Evolutionary conservation across 768 basidiomycete genomes (phyloP).

Genomic region (Thelephora ganbajun): DNA sequence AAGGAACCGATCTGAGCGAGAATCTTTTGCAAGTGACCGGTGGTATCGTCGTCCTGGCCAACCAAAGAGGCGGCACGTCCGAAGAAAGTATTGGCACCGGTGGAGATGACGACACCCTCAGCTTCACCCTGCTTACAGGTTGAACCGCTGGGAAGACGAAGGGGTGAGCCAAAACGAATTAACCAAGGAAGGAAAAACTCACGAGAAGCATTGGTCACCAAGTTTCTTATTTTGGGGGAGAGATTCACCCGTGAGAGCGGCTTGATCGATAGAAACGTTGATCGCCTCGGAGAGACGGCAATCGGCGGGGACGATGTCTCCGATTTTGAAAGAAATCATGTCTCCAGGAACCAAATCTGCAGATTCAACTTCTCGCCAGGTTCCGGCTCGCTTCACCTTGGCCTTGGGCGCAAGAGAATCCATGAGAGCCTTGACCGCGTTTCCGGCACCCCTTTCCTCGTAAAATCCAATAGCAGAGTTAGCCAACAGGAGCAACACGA

Average conservation of each 20-base stretch:
- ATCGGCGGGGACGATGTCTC: slow-evolving; percentile 95
- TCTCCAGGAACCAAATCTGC: slow-evolving; percentile 87
- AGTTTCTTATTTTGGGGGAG: slow-evolving; percentile 86
- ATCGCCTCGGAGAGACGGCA: slow-evolving; percentile 93
- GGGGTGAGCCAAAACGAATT: slow-evolving; percentile 6
- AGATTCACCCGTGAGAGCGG: slow-evolving; percentile 95
- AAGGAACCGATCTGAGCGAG: slow-evolving; percentile 96
- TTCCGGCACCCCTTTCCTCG: slow-evolving; percentile 93
- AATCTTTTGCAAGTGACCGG: slow-evolving; percentile 97
- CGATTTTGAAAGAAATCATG: slow-evolving; percentile 96
- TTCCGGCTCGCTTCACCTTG: slow-evolving; percentile 75
- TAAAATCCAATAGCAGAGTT: slow-evolving; percentile 98
- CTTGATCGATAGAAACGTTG: slow-evolving; percentile 98
- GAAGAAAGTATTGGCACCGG: slow-evolving; percentile 97
- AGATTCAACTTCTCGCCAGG: slow-evolving; percentile 87
- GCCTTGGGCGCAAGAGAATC: slow-evolving; percentile 98
- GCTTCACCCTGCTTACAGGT: slow-evolving; percentile 99
- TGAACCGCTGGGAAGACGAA: slow-evolving; percentile 51
- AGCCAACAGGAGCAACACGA: slow-evolving; percentile 79
- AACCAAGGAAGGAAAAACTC: slow-evolving; percentile 21
- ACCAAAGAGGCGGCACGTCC: slow-evolving; percentile 97
- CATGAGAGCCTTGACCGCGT: slow-evolving; percentile 99
- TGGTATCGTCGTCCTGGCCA: slow-evolving; percentile 94
- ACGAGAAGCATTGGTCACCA: slow-evolving; percentile 98
- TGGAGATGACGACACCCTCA: slow-evolving; percentile 96